A percentile compares a stretch with the other conserved stretches of the same genome.
These are phyloP conservation scores for Penicillium bialowiezense DNA, from an alignment of 495 filamentous ascomycete species.

Conservation along the genomic window DNA sequence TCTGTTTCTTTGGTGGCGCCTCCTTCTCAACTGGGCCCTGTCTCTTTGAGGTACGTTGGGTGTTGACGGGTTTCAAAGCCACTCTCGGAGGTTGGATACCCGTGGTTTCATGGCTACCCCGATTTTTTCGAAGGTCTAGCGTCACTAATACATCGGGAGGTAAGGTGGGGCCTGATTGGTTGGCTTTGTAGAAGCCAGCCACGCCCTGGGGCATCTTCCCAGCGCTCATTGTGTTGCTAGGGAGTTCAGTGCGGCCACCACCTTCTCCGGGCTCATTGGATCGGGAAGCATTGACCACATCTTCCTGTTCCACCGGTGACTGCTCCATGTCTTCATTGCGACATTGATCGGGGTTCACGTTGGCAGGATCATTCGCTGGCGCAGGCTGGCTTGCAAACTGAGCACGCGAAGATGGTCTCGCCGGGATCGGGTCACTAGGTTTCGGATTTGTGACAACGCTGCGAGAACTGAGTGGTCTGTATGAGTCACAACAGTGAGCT, in stretches of 20 bases:
- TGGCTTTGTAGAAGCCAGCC: background rate
- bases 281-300: background rate
- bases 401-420: background rate
- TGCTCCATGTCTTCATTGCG: background rate
- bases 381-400: background rate
- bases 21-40: slow-evolving; percentile 12
- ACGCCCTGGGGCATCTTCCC: too few species aligned
- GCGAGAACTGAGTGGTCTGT: background rate
- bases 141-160: background rate
- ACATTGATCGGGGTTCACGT: background rate
- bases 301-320: background rate
- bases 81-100: background rate
- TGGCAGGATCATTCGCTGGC: background rate
- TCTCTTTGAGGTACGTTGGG: slow-evolving; percentile 15
- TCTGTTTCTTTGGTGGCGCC: background rate
- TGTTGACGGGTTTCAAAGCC: background rate
- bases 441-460: background rate
- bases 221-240: too few species aligned
- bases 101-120: background rate
- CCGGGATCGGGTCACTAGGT: background rate
- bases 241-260: too few species aligned
- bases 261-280: background rate
- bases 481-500: background rate
- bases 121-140: background rate
- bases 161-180: background rate